Percentiles rank a stretch among this genome's conserved stretches.
Evolutionary conservation across 1,284 basidiomycete genomes (phyloP).

Genomic region (Xerocomus minutiporus): DNA sequence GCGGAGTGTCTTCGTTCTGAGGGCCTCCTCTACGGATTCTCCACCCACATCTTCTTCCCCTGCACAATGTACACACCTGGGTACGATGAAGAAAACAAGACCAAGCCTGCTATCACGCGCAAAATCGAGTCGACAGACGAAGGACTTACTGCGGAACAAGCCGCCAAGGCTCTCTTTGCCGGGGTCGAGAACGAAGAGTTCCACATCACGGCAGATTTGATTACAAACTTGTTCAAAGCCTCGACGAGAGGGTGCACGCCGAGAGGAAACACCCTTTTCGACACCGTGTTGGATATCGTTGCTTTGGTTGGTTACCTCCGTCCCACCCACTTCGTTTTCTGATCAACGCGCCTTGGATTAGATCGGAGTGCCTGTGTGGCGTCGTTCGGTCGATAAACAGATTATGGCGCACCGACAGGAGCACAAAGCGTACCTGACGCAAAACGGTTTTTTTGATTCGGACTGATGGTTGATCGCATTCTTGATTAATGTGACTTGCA

Average conservation of each 20-base stretch:
- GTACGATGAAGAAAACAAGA: slow-evolving; percentile 74
- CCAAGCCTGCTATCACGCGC: slow-evolving; percentile 68
- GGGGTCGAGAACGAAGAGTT: slow-evolving; percentile 71
- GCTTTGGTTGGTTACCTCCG: slow-evolving; percentile 19
- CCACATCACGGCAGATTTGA: slow-evolving; percentile 74
- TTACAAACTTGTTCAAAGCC: slow-evolving; percentile 66
- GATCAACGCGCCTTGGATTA: slow-evolving; percentile 6
- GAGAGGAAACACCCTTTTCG: slow-evolving; percentile 22
- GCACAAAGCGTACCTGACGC: slow-evolving; percentile 20
- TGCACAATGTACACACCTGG: slow-evolving; percentile 83
- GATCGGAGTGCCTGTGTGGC: slow-evolving; percentile 34
- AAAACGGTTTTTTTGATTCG: no score
- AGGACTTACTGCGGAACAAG: slow-evolving; percentile 62
- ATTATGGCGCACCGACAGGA: slow-evolving; percentile 27
- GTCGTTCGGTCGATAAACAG: slow-evolving; percentile 26
- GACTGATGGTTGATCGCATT: no score
- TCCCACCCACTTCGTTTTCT: neutral
- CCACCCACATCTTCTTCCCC: slow-evolving; percentile 85
- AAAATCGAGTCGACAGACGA: slow-evolving; percentile 80
- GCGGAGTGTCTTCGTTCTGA: slow-evolving; percentile 86
- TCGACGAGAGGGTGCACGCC: slow-evolving; percentile 68
- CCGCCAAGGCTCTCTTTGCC: slow-evolving; percentile 61
- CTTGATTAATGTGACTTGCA: no score
- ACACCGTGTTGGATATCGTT: slow-evolving; percentile 20
- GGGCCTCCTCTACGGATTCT: slow-evolving; percentile 73